Conservation (phyloP, 768 basidiomycete species). For the Strobilomyces dryophilus region DNA sequence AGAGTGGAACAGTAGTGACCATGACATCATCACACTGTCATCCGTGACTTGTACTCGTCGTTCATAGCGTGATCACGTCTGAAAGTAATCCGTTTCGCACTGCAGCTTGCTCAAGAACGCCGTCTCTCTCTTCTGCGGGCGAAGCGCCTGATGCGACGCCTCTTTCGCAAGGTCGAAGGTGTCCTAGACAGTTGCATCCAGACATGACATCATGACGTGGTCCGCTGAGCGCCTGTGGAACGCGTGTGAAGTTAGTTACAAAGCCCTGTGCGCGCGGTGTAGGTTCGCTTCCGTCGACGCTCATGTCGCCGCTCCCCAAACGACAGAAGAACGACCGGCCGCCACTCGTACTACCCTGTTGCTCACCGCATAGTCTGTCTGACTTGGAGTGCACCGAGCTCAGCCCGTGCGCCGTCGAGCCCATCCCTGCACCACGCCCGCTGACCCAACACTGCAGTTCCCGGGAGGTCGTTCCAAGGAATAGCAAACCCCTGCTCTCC, state of each 20-base stretch:
- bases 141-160: too few species aligned
- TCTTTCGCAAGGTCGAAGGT: too few species aligned
- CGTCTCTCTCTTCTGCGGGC: too few species aligned
- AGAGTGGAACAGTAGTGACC: neutral
- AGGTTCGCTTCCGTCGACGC: too few species aligned
- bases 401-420: conserved; percentile 2
- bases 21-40: conserved; percentile 12
- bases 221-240: neutral
- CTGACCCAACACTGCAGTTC: conserved; percentile 9
- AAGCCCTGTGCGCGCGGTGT: neutral
- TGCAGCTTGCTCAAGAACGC: too few species aligned
- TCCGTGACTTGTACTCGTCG: neutral
- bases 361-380: neutral
- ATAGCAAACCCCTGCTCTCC: neutral
- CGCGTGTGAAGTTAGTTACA: neutral
- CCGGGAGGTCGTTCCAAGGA: neutral
- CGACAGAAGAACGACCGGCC: neutral
- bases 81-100: too few species aligned
- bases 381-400: neutral
- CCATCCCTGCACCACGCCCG: neutral
- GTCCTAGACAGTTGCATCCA: too few species aligned
- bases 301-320: conserved; percentile 1
- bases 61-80: too few species aligned
- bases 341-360: neutral
- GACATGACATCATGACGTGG: conserved; percentile 1